Base-by-base conservation (phyloP, 1,284 basidiomycete genomes). In the Lignosus rhinocerotis region DNA sequence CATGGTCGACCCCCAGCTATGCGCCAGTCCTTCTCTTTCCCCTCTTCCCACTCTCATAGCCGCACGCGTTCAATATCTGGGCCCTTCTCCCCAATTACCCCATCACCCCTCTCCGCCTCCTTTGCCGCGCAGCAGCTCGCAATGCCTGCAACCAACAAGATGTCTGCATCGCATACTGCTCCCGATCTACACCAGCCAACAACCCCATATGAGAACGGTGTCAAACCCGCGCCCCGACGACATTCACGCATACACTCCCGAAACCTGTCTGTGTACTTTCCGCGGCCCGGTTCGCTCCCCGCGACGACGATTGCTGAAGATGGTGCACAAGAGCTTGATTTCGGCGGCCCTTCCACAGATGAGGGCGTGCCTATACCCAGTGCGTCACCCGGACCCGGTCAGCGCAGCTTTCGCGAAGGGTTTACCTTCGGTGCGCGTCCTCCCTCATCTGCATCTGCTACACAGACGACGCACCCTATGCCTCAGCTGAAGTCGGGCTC, bases 231-330 rank as follows among this genome's bases (percentile, higher is more conserved):
- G 53, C 71, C 70, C 9, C 79, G 85, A 44, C 74, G 85, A 42
- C 92, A 94, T 72, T 78, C 83, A 0, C 82, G 92, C 10, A 79
- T 96, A 21, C 94, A 98, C 72, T 93, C 93, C 4, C 85, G 94
- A 51, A 98, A 97, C 70, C 78, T 97, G 1, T 94, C 92, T 1
- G 80, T 95, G 16, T 96, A 90, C 80, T 97, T 96, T 66, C 94
- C 95, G 4, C 82, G 88, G 42, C 92, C 93, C 0, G 92, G 90
- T 4, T 78, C 84, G 1, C 66, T 84, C 1, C 82, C 84, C 0
- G 74, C 79, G 0, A 78, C 80, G 2, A 78, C 84, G 4, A 91
- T 92, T 46, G 78, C 83, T 2, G 88, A 90, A 71, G 87, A 90
- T 67, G 86, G 83, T 30, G 70, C 72, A 0, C 83, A 85, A 62